Conservation (phyloP, 148 eudicot genomes). For the Vaccinium darrowii region DNA sequence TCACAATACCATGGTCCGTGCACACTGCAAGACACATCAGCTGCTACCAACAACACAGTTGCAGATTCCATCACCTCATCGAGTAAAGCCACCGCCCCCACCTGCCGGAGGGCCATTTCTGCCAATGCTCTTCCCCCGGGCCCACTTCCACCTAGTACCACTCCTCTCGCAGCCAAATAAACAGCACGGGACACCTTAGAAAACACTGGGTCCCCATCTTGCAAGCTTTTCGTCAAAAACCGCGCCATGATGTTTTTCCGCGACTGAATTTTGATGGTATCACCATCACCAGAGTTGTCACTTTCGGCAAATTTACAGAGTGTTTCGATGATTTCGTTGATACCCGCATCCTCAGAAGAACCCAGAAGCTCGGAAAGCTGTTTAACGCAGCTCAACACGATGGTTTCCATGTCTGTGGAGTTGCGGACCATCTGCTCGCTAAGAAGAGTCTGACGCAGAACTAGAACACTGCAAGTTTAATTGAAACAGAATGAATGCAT, state of each 20-base stretch:
- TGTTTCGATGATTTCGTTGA: constrained; percentile 32
- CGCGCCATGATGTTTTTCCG: constrained; percentile 38
- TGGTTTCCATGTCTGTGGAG: constrained; percentile 33
- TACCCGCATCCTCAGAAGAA: constrained; percentile 31
- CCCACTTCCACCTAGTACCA: constrained; percentile 42
- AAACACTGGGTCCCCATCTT: constrained; percentile 52
- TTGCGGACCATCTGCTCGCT: constrained; percentile 33
- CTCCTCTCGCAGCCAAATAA: constrained; percentile 49
- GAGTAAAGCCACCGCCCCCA: constrained; percentile 33
- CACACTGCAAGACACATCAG: constrained; percentile 37
- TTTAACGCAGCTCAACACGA: constrained; percentile 21
- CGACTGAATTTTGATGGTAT: constrained; percentile 19
- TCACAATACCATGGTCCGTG: constrained; percentile 50
- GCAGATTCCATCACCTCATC: constrained; percentile 32
- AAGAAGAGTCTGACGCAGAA: constrained; percentile 50
- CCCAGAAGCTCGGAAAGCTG: constrained; percentile 37
- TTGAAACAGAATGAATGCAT: not conserved
- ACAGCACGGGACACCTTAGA: constrained; percentile 43
- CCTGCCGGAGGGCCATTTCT: constrained; percentile 35
- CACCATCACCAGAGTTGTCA: constrained; percentile 20
- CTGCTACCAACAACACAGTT: constrained; percentile 28
- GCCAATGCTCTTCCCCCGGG: constrained; percentile 35
- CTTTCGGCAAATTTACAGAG: constrained; percentile 21
- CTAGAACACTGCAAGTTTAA: constrained; percentile 43
- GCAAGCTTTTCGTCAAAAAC: constrained; percentile 46